Base-by-base conservation (phyloP, 2,329 filamentous ascomycete species). In the Aspergillus tamarii region DNA sequence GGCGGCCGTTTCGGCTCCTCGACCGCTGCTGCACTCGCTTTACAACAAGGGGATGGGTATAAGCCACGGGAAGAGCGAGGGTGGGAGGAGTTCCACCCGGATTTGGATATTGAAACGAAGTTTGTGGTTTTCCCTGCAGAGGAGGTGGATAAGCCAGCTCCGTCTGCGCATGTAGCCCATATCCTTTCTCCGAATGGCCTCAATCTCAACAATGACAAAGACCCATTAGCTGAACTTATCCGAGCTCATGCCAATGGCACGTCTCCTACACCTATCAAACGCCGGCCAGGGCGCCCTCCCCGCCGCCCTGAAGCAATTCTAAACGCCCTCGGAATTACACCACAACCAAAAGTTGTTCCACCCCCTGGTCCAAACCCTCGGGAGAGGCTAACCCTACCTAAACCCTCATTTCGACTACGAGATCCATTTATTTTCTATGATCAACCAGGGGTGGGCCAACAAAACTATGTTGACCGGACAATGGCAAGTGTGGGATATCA, bases 401-500 rank as follows among this genome's bases (percentile, higher is more conserved):
- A 82, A 66, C 82, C 82, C 12, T 80, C 81, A 1, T 84, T 83
- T 62, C 75, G 76, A 48, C 66, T 78, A n/a, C 76, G 78, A 41
- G 82, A 84, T 63, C 81, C 82, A 2, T 84, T 83, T 63, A 70
- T 76, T 16, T 78, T 78, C 46, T 84, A 82, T 67, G 94, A 97
- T 77, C 91, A 93, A 75, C 93, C 95, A 77, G 90, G 89, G 1
- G 88, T 91, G 67, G 92, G 93, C 48, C 91, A 94, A 74, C 89
- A 92, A 64, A 91, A 94, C 72, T 98, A 97, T 77, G 94, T 98
- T 54, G 94, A 97, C 78, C 93, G 95, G 74, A 91, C 92, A 1
- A 97, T 98, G 94, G 94, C 94, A 70, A 94, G 93, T 72, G 91
- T 97, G 54, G 94, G 94, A 58, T 98, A 97, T 74, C 94, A 97